Percentiles rank a stretch among this genome's conserved stretches.
These are phyloP conservation scores for Pestalotiopsis sp. DNA, from an alignment of 2,329 filamentous ascomycete genomes.

Conservation along the genomic window DNA sequence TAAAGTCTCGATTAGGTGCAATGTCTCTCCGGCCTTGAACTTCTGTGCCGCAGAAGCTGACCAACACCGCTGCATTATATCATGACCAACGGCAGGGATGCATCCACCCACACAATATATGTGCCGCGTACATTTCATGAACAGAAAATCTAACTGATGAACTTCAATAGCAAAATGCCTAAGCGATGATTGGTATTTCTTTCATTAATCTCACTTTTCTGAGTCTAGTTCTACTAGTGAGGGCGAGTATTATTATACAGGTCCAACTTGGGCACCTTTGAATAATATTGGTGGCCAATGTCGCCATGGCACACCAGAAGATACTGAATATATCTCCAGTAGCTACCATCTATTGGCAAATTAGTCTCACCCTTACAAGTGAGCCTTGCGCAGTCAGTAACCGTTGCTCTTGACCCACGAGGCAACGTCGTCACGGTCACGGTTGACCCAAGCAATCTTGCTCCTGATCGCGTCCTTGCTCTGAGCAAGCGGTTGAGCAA, in stretches of 20 bases:
- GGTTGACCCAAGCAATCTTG: constrained; percentile 78
- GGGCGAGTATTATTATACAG: not conserved
- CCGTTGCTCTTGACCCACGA: constrained; percentile 60
- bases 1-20: not conserved
- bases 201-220: not conserved
- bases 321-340: no score
- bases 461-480: constrained; percentile 81
- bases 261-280: not conserved
- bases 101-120: not conserved
- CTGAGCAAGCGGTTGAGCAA: constrained; percentile 86
- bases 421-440: constrained; percentile 77
- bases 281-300: not conserved
- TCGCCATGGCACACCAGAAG: no score
- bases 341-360: not conserved
- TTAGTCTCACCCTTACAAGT: constrained; percentile 15
- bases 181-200: not conserved
- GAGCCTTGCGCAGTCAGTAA: constrained; percentile 38
- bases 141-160: not conserved
- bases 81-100: not conserved
- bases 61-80: not conserved
- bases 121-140: not conserved
- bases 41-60: not conserved
- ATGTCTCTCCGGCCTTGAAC: not conserved
- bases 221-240: not conserved
- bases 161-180: not conserved